These are phyloP conservation scores for Stereocaulon alpinum DNA, from an alignment of 495 filamentous ascomycete genomes.

Conservation along the genomic window DNA sequence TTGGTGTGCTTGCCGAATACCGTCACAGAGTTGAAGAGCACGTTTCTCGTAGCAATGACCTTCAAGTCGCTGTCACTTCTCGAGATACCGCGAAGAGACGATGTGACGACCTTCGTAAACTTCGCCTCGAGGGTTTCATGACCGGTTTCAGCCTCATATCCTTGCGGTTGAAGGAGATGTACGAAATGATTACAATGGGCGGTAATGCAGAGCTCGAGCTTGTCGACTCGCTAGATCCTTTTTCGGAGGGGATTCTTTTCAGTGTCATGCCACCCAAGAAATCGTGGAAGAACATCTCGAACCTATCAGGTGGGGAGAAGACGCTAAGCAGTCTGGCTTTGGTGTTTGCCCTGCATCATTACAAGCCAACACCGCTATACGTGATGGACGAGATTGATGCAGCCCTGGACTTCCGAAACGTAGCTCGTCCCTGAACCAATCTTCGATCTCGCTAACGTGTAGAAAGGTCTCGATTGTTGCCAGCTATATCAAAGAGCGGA, in stretches of 20 bases:
- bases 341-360: conserved; percentile 96
- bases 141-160: conserved; percentile 92
- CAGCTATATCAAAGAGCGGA: conserved; percentile 96
- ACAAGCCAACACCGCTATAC: conserved; percentile 93
- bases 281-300: conserved; percentile 98
- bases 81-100: conserved; percentile 83
- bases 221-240: conserved; percentile 90
- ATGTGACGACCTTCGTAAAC: conserved; percentile 78
- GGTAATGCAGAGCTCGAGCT: conserved; percentile 96
- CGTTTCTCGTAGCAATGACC: conserved; percentile 65
- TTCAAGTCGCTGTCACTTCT: conserved; percentile 59
- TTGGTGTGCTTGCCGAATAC: conserved; percentile 87
- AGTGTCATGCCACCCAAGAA: conserved; percentile 99
- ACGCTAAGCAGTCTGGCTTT: conserved; percentile 86
- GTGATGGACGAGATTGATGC: conserved; percentile 99
- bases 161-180: conserved; percentile 97
- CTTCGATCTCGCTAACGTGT: neutral
- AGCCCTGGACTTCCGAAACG: conserved; percentile 93
- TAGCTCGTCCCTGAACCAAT: conserved; percentile 37
- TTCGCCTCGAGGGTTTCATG: conserved; percentile 95
- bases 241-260: conserved; percentile 93
- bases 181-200: conserved; percentile 99
- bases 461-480: conserved; percentile 89
- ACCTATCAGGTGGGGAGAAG: conserved; percentile 92
- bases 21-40: conserved; percentile 83